Base-by-base conservation (phyloP, 2,329 filamentous ascomycete species). In the Nakataea oryzae region DNA sequence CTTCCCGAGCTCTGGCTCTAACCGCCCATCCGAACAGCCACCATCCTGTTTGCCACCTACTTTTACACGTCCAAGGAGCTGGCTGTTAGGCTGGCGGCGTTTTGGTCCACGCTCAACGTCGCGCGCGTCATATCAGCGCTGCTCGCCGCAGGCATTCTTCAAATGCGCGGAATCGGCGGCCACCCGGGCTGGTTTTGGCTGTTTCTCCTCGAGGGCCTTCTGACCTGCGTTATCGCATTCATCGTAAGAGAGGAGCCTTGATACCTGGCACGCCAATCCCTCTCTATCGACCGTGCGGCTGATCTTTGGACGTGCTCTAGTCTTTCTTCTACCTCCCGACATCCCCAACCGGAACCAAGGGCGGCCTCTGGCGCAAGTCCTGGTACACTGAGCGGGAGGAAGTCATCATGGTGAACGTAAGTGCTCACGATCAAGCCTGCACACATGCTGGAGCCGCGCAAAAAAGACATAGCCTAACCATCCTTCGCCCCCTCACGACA, bases 31-130 rank as follows among this genome's bases (percentile, higher is more conserved):
- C n/a, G 41, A 21, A 17, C 41, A 47, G 11, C 27, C 65, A 81
- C 80, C 13, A 83, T 88, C 59, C 75, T 88, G 1, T 90, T 88
- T 70, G 77, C 88, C 1, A 86, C 83, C 2, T 91, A 91, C 71
- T 91, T 88, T 73, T 91, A 90, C 75, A 90, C 82, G 3, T 83
- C 83, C 1, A 79, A 78, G 61, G 88, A 91, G 69, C 74, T 91
- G 0, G 86, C 87, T 0, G 79, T 83, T 34, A 82, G 89, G 0
- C 76, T 91, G 12, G 84, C 85, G 56, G 86, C 79, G 68, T 91
- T 91, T 72, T 91, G 88, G 88, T 77, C 76, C 1, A 79, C 77
- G 2, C 72, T 80, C 29, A 79, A 71, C 67, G 26, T 76, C 71
- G 65, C 76, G 66, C 59, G 74, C 62, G 73, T 79, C 54, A 75